Percentiles rank a stretch among this genome's conserved stretches.
Evolutionary conservation across 306 rosid species (phyloP).

Genomic region (Begonia peltatifolia): DNA sequence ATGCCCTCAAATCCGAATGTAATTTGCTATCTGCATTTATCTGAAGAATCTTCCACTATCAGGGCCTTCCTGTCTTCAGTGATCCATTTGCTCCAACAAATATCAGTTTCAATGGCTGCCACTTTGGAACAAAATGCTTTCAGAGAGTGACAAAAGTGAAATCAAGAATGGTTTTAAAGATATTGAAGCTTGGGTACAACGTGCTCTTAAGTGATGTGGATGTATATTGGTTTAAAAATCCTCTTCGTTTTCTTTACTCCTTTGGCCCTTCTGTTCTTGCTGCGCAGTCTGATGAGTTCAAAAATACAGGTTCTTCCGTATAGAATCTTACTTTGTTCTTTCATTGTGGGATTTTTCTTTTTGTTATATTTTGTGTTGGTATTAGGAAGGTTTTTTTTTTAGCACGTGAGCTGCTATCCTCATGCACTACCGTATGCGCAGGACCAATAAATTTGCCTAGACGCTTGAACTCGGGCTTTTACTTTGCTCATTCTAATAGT

Average conservation of each 20-base stretch:
- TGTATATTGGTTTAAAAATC: slow-evolving; percentile 74
- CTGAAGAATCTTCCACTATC: slow-evolving; percentile 1
- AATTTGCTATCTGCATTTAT: too few relatives aligned
- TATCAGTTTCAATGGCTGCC: slow-evolving; percentile 71
- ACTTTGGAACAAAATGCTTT: slow-evolving; percentile 87
- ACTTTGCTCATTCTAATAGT: slow-evolving; percentile 58
- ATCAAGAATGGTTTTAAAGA: slow-evolving; percentile 70
- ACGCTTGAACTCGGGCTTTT: slow-evolving; percentile 96
- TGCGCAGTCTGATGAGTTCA: slow-evolving; percentile 84
- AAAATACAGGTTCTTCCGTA: slow-evolving; percentile 43
- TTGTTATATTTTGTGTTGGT: too few relatives aligned
- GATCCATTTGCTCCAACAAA: slow-evolving; percentile 60
- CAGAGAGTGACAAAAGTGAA: slow-evolving; percentile 95
- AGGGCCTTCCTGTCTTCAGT: slow-evolving; percentile 82
- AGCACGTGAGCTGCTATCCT: too few relatives aligned
- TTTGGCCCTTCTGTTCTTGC: slow-evolving; percentile 55
- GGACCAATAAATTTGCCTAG: slow-evolving; percentile 82
- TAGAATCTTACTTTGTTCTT: too few relatives aligned
- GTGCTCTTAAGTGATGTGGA: slow-evolving; percentile 92
- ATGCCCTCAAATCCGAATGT: too few relatives aligned
- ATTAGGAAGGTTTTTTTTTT: too few relatives aligned
- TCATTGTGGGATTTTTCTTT: too few relatives aligned
- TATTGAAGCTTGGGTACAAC: slow-evolving; percentile 72
- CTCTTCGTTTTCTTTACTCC: slow-evolving; percentile 51
- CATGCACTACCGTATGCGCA: slow-evolving; percentile 6